phyloP scores from a whole-genome alignment of 192 early-diverging fungal species.

The Spizellomyces punctatus region DNA sequence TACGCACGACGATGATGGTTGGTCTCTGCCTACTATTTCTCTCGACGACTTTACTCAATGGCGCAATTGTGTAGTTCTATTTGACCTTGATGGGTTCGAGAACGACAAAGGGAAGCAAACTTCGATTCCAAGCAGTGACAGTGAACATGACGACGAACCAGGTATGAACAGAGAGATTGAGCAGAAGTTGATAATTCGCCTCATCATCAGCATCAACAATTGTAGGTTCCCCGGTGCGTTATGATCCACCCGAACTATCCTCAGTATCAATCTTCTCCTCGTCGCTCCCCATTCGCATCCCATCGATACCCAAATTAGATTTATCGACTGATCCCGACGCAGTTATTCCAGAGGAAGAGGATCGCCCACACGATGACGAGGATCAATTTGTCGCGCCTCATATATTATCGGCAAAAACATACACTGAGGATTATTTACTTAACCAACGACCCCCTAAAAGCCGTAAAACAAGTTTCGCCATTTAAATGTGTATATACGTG shows the following conservation, averaged over 20 bases:
- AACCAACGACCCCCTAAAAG: slow-evolving; percentile 17
- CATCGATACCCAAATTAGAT: too few relatives aligned
- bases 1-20: background rate
- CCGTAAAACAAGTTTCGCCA: slow-evolving; percentile 24
- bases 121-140: background rate
- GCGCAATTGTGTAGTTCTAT: background rate
- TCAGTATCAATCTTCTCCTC: slow-evolving; percentile 8
- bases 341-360: slow-evolving; percentile 1
- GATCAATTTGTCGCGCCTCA: slow-evolving; percentile 38
- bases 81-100: slow-evolving; percentile 10
- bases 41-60: background rate
- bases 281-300: slow-evolving; percentile 31
- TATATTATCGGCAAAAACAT: slow-evolving; percentile 27
- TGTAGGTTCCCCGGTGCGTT: background rate
- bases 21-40: background rate
- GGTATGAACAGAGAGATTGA: background rate
- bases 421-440: slow-evolving; percentile 29
- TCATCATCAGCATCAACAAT: background rate
- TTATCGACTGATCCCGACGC: too few relatives aligned
- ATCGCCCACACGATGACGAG: background rate
- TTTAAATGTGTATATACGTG: background rate
- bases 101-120: background rate
- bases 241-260: background rate
- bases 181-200: background rate
- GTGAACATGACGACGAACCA: background rate